Evolutionary conservation across 768 basidiomycete genomes (phyloP), one percentile per base, ranked within the genome.

Genomic region (Boletus bicolor): DNA sequence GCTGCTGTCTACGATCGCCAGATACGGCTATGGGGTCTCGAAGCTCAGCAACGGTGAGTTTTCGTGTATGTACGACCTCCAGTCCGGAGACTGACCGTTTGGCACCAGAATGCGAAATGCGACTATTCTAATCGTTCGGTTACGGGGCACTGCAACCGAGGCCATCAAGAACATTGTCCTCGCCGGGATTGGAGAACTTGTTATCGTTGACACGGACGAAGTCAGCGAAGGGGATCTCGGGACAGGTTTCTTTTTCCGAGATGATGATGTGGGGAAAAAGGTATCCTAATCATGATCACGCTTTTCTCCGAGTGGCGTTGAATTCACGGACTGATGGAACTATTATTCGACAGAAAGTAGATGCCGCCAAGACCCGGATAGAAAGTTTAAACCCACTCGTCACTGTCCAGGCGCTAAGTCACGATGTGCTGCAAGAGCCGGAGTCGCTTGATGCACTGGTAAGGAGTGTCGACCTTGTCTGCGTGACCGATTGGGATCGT

Each of bases 131-230:
- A 80, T 98, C 36, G 75, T 94, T 19, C 83, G 82, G 37, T 78
- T 97, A 41, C 81, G 82, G 43, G 92, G 93, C 4, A 81, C 89
- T 38, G 93, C 97, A 39, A 93, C 93, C 7, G 97, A 99, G 70
- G 83, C 87, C 15, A 89, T 98, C 72, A 99, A 98, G 75, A 99
- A 99, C 68, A 89, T 99, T 68, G 96, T 98, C 17, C 82, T 99
- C 45, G 91, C 97, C 10, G 97, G 97, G 39, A 91, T 99, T 53
- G 97, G 97, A 26, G 87, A 84, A 68, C 75, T 99, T 57, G 77
- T 97, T 57, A 80, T 98, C 39, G 80, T 91, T 62, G 97, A 99
- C 73, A 77, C 78, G 21, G 85, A 83, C 59, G 75, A 80, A 12
- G 91, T 99, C 35, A 67, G 76, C 19, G 85, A 87, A 68, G 87